Conservation (phyloP, 257 asterid species). For the Scutellaria barbata region DNA sequence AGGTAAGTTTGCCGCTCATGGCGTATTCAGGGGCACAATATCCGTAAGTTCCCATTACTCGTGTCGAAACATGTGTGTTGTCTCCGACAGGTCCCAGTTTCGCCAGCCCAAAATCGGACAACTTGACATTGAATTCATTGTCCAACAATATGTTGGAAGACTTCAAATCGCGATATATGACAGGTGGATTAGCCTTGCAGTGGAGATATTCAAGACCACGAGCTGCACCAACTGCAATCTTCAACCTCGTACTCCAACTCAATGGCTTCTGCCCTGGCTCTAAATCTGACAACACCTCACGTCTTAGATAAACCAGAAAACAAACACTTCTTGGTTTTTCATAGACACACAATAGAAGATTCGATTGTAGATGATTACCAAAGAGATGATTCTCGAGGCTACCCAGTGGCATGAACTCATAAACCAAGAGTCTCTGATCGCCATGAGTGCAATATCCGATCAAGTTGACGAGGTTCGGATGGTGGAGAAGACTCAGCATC, state of each 20-base stretch:
- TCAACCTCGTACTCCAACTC: constrained; percentile 65
- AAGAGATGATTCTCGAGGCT: constrained; percentile 89
- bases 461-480: constrained; percentile 81
- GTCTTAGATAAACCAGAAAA: background rate
- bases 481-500: constrained; percentile 84
- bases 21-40: constrained; percentile 86
- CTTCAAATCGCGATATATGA: constrained; percentile 74
- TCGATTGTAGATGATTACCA: constrained; percentile 46
- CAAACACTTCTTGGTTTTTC: too few relatives aligned
- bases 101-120: constrained; percentile 82
- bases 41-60: constrained; percentile 85
- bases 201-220: constrained; percentile 78
- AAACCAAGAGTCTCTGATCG: constrained; percentile 82
- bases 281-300: constrained; percentile 42
- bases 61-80: constrained; percentile 74
- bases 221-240: constrained; percentile 72
- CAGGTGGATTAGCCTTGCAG: constrained; percentile 70
- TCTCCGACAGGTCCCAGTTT: constrained; percentile 83
- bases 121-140: constrained; percentile 60
- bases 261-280: constrained; percentile 58
- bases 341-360: background rate
- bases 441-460: constrained; percentile 82
- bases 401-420: constrained; percentile 85
- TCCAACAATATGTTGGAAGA: constrained; percentile 74
- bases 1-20: constrained; percentile 73